phyloP scores from a whole-genome alignment of 306 rosid genomes.

The Casuarina glauca region DNA sequence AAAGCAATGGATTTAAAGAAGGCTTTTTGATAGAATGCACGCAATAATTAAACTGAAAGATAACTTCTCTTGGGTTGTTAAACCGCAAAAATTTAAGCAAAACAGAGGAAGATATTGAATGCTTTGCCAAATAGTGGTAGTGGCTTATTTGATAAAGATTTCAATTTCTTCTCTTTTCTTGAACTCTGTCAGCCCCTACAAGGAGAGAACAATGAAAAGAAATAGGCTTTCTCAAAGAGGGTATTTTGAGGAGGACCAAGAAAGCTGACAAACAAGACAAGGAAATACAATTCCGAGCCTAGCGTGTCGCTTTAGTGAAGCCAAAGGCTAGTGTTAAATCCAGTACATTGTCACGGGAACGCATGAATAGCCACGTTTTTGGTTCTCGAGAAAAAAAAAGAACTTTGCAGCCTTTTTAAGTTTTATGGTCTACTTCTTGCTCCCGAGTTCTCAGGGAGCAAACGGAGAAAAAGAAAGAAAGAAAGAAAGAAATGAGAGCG shows the following conservation, averaged over 20 bases:
- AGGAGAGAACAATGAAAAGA: background rate
- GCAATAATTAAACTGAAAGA: background rate
- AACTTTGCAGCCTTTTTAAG: no score
- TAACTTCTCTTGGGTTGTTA: background rate
- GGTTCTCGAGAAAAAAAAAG: background rate
- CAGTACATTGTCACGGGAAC: background rate
- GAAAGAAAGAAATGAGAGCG: background rate
- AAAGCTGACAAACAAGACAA: background rate
- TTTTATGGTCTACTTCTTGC: no score
- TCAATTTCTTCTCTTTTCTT: background rate
- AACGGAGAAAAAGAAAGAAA: background rate
- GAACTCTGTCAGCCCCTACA: constrained; percentile 2
- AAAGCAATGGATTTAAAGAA: background rate
- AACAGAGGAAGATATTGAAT: background rate
- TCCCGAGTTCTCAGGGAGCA: background rate
- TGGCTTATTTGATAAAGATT: background rate
- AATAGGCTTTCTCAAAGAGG: background rate
- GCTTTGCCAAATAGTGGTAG: background rate
- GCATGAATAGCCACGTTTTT: background rate
- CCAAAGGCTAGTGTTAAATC: background rate
- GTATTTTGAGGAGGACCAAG: background rate
- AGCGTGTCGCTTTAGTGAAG: background rate
- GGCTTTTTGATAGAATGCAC: no score
- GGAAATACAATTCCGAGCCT: background rate
- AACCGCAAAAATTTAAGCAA: background rate